These are phyloP conservation scores for Colletotrichum destructivum DNA, from an alignment of 2,329 filamentous ascomycete genomes.

Conservation along the genomic window DNA sequence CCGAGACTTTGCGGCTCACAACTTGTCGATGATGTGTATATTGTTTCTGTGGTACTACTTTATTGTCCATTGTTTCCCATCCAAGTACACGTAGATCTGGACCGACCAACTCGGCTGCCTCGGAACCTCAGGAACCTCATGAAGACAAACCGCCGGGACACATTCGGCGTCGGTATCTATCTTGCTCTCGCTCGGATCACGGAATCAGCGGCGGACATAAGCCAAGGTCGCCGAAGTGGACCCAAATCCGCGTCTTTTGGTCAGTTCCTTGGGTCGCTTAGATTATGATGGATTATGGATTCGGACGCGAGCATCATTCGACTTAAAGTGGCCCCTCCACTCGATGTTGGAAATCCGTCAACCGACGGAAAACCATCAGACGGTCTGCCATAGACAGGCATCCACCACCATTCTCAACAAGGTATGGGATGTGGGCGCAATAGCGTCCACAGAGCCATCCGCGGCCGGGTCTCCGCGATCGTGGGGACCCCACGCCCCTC, in stretches of 20 bases:
- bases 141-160: background rate
- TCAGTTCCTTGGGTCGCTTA: too few species aligned
- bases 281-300: background rate
- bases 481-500: constrained; percentile 31
- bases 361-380: constrained; percentile 21
- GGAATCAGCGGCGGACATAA: background rate
- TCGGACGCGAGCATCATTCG: constrained; percentile 16
- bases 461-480: constrained; percentile 36
- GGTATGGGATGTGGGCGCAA: too few species aligned
- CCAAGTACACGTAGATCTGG: too few species aligned
- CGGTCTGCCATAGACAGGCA: background rate
- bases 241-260: constrained; percentile 23
- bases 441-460: constrained; percentile 8
- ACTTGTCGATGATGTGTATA: background rate
- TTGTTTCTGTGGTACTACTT: too few species aligned
- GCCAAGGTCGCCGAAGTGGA: background rate
- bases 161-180: background rate
- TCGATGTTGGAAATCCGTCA: constrained; percentile 26
- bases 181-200: background rate
- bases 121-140: background rate
- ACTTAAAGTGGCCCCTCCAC: constrained; percentile 20
- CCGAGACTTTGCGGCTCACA: background rate
- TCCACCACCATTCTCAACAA: too few species aligned
- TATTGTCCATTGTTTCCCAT: background rate
- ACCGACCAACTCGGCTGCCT: background rate